phyloP scores from a whole-genome alignment of 441 rosid genomes.

The Pelargonium fulgidum region DNA sequence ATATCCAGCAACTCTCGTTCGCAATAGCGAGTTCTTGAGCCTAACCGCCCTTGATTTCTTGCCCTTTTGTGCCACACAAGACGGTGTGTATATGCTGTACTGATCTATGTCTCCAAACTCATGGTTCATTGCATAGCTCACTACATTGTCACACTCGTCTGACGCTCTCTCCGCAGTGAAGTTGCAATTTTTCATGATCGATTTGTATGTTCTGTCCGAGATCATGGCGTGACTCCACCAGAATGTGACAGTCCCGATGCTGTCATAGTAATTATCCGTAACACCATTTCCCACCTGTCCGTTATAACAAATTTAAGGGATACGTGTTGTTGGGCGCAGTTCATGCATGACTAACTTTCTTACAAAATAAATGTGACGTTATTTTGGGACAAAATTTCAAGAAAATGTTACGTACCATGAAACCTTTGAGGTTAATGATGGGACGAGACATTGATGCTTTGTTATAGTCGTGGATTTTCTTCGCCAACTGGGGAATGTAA shows the following conservation, averaged over 20 bases:
- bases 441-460: conserved; percentile 34
- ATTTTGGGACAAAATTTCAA: too few species aligned
- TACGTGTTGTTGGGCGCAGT: too few species aligned
- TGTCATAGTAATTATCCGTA: conserved; percentile 81
- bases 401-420: conserved; percentile 28
- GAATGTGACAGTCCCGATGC: conserved; percentile 83
- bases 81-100: conserved; percentile 80
- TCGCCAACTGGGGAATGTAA: conserved; percentile 94
- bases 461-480: conserved; percentile 58
- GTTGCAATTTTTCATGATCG: conserved; percentile 70
- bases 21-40: conserved; percentile 46
- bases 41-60: conserved; percentile 27
- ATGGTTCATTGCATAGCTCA: conserved; percentile 77
- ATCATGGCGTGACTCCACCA: conserved; percentile 99
- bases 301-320: too few species aligned
- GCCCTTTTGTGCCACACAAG: conserved; percentile 63
- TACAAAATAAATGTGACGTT: not conserved
- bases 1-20: conserved; percentile 58
- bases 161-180: conserved; percentile 72
- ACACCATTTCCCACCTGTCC: conserved; percentile 90
- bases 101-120: conserved; percentile 94
- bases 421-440: conserved; percentile 66
- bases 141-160: conserved; percentile 70
- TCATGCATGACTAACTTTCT: too few species aligned
- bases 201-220: conserved; percentile 70